phyloP scores from a whole-genome alignment of 768 basidiomycete species.

The Psilocybe subaeruginosa region DNA sequence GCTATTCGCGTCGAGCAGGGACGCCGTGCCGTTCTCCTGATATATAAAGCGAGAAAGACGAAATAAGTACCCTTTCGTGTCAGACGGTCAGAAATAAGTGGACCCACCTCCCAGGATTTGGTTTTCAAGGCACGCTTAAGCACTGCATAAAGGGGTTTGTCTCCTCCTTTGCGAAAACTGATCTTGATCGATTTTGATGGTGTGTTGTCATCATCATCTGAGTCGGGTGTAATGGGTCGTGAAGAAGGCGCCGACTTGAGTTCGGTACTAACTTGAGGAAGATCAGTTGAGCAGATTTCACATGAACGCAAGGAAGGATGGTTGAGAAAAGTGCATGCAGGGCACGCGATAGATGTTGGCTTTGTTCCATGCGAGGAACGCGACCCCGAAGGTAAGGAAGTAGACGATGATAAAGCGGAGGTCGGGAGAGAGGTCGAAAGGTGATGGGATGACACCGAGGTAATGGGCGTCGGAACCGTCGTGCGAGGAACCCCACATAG shows the following conservation, averaged over 20 bases:
- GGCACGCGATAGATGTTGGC: slow-evolving; percentile 61
- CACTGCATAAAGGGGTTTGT: slow-evolving; percentile 77
- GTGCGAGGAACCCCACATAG: slow-evolving; percentile 82
- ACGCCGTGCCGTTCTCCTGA: slow-evolving; percentile 16
- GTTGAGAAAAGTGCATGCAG: slow-evolving; percentile 93
- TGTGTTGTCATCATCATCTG: slow-evolving; percentile 36
- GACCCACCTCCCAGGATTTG: slow-evolving; percentile 28
- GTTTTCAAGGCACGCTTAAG: slow-evolving; percentile 27
- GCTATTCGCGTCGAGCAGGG: slow-evolving; percentile 14
- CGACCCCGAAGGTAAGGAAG: slow-evolving; percentile 34
- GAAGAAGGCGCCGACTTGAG: slow-evolving; percentile 70
- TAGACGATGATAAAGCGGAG: slow-evolving; percentile 34
- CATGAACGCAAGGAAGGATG: slow-evolving; percentile 72
- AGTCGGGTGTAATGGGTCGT: slow-evolving; percentile 57
- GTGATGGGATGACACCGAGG: slow-evolving; percentile 27
- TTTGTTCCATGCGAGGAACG: slow-evolving; percentile 17
- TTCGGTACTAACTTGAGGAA: slow-evolving; percentile 44
- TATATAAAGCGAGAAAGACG: slow-evolving; percentile 13
- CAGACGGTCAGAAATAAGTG: slow-evolving; percentile 3
- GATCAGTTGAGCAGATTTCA: slow-evolving; percentile 82
- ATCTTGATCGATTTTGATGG: slow-evolving; percentile 66
- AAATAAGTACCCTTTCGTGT: slow-evolving; percentile 4
- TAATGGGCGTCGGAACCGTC: slow-evolving; percentile 28
- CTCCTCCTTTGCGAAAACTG: slow-evolving; percentile 92
- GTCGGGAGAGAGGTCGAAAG: slow-evolving; percentile 45